Base-by-base conservation (phyloP, 2,329 filamentous ascomycete genomes). In the Esteya vermicola region DNA sequence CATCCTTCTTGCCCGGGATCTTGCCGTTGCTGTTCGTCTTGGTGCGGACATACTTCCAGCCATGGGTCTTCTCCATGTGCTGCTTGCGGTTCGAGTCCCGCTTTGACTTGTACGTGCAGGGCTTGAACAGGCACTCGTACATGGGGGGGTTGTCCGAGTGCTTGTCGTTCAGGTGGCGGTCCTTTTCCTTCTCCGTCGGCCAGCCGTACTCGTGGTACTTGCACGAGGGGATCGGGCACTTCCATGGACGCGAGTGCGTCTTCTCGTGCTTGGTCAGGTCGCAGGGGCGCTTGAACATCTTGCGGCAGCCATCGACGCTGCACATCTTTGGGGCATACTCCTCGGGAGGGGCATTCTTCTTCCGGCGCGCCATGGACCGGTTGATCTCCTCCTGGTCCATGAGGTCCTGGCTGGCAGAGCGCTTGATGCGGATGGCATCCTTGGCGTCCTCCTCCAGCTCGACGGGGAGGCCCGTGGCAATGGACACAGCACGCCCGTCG, bases 241-340 rank as follows among this genome's bases (percentile, higher is more conserved):
- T 98, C 82, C 84, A 95, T 9, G 89, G 91, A 27, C 91, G 83
- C 41, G 85, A 86, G 59, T 98, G 91, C 0, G 89, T 96, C 69
- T 96, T 98, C 64, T 93, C 83, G 62, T 98, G 91, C 68, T 96
- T 96, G 49, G 86, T 95, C 43, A 96, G 67, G 58, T 98, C 91
- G 60, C 91, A 96, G n/a, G 85, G 85, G 46, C 91, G 80, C 62
- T 91, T 93, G 67, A 96, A 96, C 59, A 89, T 77, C 63, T 94
- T 95, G 59, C 75, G 78, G 63, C 89, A 96, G 31, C 75, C 74
- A 6, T 67, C 66, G 55, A 86, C 75, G 46, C 72, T 71, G 67
- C 85, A 93, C 51, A 75, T 76, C 62, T 89, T 79, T 42, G 75
- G 81, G 36, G 84, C 78, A 37, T 89, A 76, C 58, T 93, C 81